Evolutionary conservation across 2,329 filamentous ascomycete genomes (phyloP).

Genomic region (Myotisia sp.): DNA sequence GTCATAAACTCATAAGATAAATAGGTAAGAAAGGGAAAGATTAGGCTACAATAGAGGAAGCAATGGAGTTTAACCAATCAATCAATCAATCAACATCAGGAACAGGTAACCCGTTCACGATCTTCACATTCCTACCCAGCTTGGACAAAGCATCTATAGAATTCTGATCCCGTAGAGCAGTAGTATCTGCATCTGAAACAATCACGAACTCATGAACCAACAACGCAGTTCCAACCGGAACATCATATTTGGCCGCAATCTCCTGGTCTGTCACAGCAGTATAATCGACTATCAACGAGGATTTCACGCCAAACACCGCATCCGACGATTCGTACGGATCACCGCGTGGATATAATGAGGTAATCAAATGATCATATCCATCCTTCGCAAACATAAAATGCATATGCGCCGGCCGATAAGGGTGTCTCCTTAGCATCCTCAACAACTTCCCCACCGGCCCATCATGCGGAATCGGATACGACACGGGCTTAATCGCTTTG

Average conservation of each 20-base stretch:
- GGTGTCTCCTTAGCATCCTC: constrained; percentile 53
- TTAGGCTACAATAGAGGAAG: no score
- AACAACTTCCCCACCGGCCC: constrained; percentile 67
- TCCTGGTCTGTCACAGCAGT: constrained; percentile 37
- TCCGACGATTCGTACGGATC: constrained; percentile 74
- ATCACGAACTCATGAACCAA: constrained; percentile 65
- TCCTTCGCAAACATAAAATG: constrained; percentile 80
- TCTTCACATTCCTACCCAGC: constrained; percentile 53
- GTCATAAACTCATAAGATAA: no score
- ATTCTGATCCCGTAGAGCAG: constrained; percentile 49
- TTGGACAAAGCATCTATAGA: constrained; percentile 53
- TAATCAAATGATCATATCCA: constrained; percentile 67
- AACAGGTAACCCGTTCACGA: constrained; percentile 62
- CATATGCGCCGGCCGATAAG: constrained; percentile 63
- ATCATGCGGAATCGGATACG: constrained; percentile 73
- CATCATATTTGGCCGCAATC: constrained; percentile 45
- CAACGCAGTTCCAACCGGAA: constrained; percentile 49
- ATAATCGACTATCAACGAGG: constrained; percentile 58
- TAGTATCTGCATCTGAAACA: constrained; percentile 55
- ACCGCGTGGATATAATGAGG: constrained; percentile 65
- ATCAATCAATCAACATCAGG: constrained; percentile 47
- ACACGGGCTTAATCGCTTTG: constrained; percentile 67
- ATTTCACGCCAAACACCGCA: constrained; percentile 76
- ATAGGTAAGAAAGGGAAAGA: no score
- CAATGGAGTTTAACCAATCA: no score